Conservation (phyloP, 2,329 filamentous ascomycete species). For the Sporothrix phasma region DNA sequence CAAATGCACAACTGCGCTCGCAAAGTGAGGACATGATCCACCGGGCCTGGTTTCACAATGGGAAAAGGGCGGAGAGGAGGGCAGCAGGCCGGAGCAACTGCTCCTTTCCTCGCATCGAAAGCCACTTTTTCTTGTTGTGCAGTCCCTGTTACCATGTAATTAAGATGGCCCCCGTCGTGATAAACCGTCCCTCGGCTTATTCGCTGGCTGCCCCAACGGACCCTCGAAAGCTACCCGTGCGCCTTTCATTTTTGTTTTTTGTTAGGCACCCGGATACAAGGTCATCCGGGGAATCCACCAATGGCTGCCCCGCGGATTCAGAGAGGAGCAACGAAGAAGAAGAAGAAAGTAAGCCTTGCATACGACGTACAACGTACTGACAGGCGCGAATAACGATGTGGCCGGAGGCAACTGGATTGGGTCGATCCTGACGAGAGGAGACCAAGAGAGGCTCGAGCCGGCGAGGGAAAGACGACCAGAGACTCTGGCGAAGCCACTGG, state of each 20-base stretch:
- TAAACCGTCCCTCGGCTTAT: constrained; percentile 4
- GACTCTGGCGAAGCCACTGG: not conserved
- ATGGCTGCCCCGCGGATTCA: not conserved
- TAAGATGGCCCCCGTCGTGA: not conserved
- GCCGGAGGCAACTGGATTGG: not conserved
- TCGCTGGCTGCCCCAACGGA: not conserved
- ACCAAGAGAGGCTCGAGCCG: not conserved
- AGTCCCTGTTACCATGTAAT: not conserved
- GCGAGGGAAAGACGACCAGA: not conserved
- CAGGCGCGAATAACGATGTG: no score
- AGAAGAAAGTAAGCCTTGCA: not conserved
- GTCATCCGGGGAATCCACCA: not conserved
- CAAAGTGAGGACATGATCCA: not conserved
- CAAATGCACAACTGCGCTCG: no score
- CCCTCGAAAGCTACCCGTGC: not conserved
- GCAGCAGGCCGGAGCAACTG: constrained; percentile 1
- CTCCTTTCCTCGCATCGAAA: not conserved
- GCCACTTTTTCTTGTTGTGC: not conserved
- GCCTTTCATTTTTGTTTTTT: not conserved
- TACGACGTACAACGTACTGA: no score
- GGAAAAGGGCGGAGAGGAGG: not conserved
- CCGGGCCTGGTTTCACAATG: not conserved
- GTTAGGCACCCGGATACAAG: not conserved
- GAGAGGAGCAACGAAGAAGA: not conserved
- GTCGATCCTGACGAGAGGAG: not conserved